A percentile compares a stretch with the other conserved stretches of the same genome.
Evolutionary conservation across 2,329 filamentous ascomycete species (phyloP).

Genomic region (Pseudogymnoascus sp.): DNA sequence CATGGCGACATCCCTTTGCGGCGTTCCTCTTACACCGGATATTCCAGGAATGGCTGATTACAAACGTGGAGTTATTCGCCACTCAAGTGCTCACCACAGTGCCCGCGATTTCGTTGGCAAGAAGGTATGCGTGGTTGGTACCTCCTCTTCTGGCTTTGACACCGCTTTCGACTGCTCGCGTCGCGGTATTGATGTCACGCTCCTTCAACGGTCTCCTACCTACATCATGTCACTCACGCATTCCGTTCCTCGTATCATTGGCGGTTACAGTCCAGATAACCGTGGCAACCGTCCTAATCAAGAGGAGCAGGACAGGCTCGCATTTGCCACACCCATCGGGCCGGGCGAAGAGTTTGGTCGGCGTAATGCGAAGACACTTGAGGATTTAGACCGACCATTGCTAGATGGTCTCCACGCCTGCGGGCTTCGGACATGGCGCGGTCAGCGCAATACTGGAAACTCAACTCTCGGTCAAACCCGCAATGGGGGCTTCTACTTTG

Average conservation of each 20-base stretch:
- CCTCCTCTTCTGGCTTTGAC: slow-evolving; percentile 27
- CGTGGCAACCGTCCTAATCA: no score
- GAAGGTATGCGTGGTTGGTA: slow-evolving; percentile 26
- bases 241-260: no score
- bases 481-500: slow-evolving; percentile 29
- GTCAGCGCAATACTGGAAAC: slow-evolving; percentile 30
- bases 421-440: slow-evolving; percentile 29
- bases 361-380: no score
- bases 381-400: slow-evolving; percentile 20
- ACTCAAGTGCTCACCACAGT: slow-evolving; percentile 21
- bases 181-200: slow-evolving; percentile 17
- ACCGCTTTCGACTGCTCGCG: slow-evolving; percentile 25
- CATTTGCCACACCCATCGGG: no score
- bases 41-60: slow-evolving; percentile 22
- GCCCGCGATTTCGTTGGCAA: slow-evolving; percentile 16
- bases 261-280: no score
- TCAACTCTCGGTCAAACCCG: slow-evolving; percentile 26
- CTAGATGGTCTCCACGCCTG: slow-evolving; percentile 19
- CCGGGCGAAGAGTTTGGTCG: no score
- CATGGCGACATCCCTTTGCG: slow-evolving; percentile 48
- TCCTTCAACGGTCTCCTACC: no score
- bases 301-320: no score
- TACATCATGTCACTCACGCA: no score
- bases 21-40: slow-evolving; percentile 28
- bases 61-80: slow-evolving; percentile 19